phyloP scores from a whole-genome alignment of 2,329 filamentous ascomycete species.

The Neonectria neomacrospora region DNA sequence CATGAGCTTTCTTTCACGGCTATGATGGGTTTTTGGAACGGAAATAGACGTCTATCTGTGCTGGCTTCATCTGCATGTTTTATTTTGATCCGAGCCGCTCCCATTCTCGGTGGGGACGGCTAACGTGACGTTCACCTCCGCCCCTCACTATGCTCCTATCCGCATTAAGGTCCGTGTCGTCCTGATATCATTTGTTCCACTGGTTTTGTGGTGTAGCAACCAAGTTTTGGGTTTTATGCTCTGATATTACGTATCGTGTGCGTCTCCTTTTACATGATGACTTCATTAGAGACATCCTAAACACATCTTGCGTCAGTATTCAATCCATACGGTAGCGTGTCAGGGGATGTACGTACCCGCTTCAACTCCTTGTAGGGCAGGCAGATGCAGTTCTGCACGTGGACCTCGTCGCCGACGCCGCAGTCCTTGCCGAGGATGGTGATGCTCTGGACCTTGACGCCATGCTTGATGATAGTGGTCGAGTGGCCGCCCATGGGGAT shows the following conservation, averaged over 20 bases:
- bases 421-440: constrained; percentile 98
- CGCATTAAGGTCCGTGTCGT: constrained; percentile 25
- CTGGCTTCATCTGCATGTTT: constrained; percentile 21
- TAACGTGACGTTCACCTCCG: background rate
- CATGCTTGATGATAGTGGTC: constrained; percentile 96
- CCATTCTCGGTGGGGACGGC: background rate
- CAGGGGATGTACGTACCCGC: constrained; percentile 70
- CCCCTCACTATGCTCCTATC: constrained; percentile 6
- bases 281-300: constrained; percentile 84
- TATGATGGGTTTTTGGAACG: constrained; percentile 18
- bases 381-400: constrained; percentile 98
- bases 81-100: constrained; percentile 1
- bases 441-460: constrained; percentile 97
- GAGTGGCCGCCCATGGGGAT: constrained; percentile 88
- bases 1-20: background rate
- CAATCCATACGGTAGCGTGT: background rate
- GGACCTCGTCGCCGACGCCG: constrained; percentile 89
- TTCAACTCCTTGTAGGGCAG: constrained; percentile 98
- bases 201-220: constrained; percentile 6
- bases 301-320: constrained; percentile 43
- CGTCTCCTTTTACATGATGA: constrained; percentile 81
- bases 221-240: background rate
- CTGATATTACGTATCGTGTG: constrained; percentile 6
- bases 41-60: constrained; percentile 33
- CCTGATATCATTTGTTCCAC: constrained; percentile 19